Base-by-base conservation (phyloP, 805 yeast species). In the Metschnikowia lochheadii region DNA sequence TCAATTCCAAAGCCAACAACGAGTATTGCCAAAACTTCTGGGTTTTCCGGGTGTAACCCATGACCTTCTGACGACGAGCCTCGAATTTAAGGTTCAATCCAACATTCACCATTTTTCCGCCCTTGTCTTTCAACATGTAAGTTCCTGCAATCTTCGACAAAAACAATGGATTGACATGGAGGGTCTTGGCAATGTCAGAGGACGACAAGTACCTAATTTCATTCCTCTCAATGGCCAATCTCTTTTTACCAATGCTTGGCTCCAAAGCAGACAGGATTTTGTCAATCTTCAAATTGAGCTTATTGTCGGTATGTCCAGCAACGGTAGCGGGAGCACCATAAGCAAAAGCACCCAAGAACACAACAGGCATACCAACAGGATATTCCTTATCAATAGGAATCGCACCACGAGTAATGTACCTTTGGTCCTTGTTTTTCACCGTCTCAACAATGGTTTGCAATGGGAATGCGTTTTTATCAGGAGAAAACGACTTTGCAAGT, bases 1-100 rank as follows among this genome's bases (percentile, higher is more conserved):
- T 66, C 55, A 91, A 72, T 33, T 79, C 75, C 37, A 87, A 68
- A 0, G 97, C 95, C 58, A 85, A 70, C 8, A 81, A 83, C 55
- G 95, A 87, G 66, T 75, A 94, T 58, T 84, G 89, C 99, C 99
- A 94, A 48, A 62, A 63, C 46, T 60, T 67, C 20, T 82, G 84
- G 46, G 76, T 75, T 61, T 84, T 82, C 52, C 83, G 79, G 1
- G 97, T 83, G 70, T 83, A 92, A 4, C 98, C 99, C 55, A 91
- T 75, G 3, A 89, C 98, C 67, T 92, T 92, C 60, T 81, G 79
- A 58, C 89, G 81, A 52, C 81, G 80, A 20, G 81, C 80, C 56
- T 91, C 96, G 67, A 84, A 87, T 68, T 91, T 91, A 65, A 94
- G 75, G 50, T 85, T 87, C 55, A 94, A 73, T 18, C 98, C 98